A percentile compares a stretch with the other conserved stretches of the same genome.
phyloP scores from a whole-genome alignment of 2,329 filamentous ascomycete genomes.

The Stylonectria norvegica region DNA sequence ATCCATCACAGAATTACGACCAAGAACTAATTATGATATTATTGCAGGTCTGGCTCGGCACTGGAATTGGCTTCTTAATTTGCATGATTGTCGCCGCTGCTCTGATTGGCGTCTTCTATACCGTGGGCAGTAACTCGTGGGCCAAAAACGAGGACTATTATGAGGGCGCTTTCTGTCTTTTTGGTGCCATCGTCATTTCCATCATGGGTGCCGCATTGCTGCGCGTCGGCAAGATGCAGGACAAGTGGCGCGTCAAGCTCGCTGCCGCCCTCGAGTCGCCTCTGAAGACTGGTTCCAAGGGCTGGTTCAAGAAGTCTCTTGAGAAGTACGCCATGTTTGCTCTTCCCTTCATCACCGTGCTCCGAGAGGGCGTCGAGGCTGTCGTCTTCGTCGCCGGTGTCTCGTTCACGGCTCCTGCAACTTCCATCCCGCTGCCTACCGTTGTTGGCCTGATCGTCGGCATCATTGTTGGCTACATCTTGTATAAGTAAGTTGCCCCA shows the following conservation, averaged over 20 bases:
- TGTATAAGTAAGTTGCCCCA: constrained; percentile 65
- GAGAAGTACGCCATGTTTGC: constrained; percentile 86
- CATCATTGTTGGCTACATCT: constrained; percentile 62
- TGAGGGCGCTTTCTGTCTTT: constrained; percentile 73
- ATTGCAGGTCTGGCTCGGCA: constrained; percentile 58
- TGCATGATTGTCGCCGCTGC: constrained; percentile 63
- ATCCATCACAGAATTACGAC: too few relatives aligned
- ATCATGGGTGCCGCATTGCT: constrained; percentile 77
- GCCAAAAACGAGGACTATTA: constrained; percentile 69
- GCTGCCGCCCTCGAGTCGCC: constrained; percentile 61
- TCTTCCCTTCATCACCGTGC: constrained; percentile 81
- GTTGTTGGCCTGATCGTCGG: constrained; percentile 69
- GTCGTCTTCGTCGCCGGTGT: constrained; percentile 86
- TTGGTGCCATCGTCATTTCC: constrained; percentile 77
- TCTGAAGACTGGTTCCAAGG: constrained; percentile 41
- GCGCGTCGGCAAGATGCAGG: constrained; percentile 76
- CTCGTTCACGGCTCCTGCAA: constrained; percentile 69
- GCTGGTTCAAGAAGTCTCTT: constrained; percentile 57
- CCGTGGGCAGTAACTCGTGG: constrained; percentile 64
- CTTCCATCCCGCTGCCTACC: constrained; percentile 73
- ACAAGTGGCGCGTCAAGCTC: constrained; percentile 85
- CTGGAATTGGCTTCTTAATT: constrained; percentile 58
- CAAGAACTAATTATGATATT: not conserved
- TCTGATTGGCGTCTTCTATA: constrained; percentile 71
- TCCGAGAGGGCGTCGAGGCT: constrained; percentile 81